phyloP scores from a whole-genome alignment of 768 basidiomycete species.

The Trametes sanguinea region DNA sequence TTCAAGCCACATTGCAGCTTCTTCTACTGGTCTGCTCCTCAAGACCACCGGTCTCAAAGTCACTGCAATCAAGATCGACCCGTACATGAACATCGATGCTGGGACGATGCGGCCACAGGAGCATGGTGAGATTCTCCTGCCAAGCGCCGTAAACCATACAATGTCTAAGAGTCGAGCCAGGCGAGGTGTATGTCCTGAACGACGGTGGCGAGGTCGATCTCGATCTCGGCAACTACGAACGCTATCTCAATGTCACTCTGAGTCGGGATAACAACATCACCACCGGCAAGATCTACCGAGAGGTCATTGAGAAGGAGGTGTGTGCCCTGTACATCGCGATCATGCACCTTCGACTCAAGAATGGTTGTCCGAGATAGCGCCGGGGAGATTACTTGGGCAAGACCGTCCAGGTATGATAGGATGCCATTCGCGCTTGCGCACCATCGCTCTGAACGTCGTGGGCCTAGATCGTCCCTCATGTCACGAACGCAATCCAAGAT shows the following conservation, averaged over 20 bases:
- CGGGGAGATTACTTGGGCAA: constrained; percentile 92
- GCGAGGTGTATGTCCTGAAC: constrained; percentile 97
- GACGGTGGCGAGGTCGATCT: constrained; percentile 98
- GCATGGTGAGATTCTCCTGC: constrained; percentile 68
- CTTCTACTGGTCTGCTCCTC: constrained; percentile 92
- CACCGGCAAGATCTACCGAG: constrained; percentile 95
- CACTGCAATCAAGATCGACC: constrained; percentile 99
- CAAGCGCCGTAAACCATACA: not conserved
- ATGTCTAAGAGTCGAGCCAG: constrained; percentile 39
- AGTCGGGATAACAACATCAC: constrained; percentile 97
- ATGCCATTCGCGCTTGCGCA: not conserved
- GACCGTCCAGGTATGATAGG: constrained; percentile 79
- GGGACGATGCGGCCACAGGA: constrained; percentile 99
- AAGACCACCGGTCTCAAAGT: constrained; percentile 96
- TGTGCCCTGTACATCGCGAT: not conserved
- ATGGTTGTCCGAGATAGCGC: constrained; percentile 43
- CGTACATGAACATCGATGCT: constrained; percentile 99
- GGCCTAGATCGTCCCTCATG: constrained; percentile 85
- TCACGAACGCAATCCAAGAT: constrained; percentile 97
- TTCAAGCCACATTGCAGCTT: constrained; percentile 57
- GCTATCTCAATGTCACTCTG: constrained; percentile 93
- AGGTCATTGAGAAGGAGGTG: constrained; percentile 98
- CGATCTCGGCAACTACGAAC: constrained; percentile 97
- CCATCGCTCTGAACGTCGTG: not conserved
- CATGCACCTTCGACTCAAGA: not conserved